These are phyloP conservation scores for Candida buenavistaensis DNA, from an alignment of 1,139 yeast species.

Conservation along the genomic window DNA sequence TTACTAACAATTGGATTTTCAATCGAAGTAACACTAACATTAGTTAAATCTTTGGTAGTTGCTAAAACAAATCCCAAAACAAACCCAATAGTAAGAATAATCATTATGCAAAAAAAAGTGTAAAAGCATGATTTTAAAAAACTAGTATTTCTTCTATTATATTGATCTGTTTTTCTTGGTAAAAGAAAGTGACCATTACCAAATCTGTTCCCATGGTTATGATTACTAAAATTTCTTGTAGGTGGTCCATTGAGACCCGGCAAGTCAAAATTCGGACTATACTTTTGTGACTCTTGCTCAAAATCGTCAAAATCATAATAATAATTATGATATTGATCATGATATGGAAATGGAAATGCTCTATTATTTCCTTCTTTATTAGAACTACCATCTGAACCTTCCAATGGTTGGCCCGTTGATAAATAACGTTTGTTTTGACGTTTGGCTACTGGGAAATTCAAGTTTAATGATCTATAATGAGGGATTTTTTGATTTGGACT, in stretches of 20 bases:
- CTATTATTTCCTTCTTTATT: conserved; percentile 11
- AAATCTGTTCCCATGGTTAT: conserved; percentile 9
- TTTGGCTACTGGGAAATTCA: conserved; percentile 30
- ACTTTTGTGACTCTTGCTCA: conserved; percentile 35
- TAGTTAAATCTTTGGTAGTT: conserved; percentile 78
- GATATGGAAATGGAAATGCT: conserved; percentile 59
- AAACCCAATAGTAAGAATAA: conserved; percentile 69
- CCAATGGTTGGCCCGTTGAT: conserved; percentile 33
- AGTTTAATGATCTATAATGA: conserved; percentile 44
- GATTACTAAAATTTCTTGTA: conserved; percentile 10
- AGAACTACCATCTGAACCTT: conserved; percentile 9
- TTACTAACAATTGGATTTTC: conserved; percentile 76
- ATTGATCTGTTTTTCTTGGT: conserved; percentile 27
- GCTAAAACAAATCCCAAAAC: conserved; percentile 83
- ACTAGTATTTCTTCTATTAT: conserved; percentile 5
- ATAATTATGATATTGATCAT: conserved; percentile 29
- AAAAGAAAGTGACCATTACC: conserved; percentile 27
- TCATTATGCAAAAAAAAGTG: conserved; percentile 52
- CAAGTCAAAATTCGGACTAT: conserved; percentile 19
- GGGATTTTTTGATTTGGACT: conserved; percentile 36
- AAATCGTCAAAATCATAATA: conserved; percentile 45
- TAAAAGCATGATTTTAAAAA: conserved; percentile 55
- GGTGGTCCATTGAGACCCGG: conserved; percentile 14
- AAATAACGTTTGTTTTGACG: conserved; percentile 38
- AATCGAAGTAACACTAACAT: conserved; percentile 59